These are phyloP conservation scores for Pleomassaria siparia DNA, from an alignment of 2,329 filamentous ascomycete species.

Conservation along the genomic window DNA sequence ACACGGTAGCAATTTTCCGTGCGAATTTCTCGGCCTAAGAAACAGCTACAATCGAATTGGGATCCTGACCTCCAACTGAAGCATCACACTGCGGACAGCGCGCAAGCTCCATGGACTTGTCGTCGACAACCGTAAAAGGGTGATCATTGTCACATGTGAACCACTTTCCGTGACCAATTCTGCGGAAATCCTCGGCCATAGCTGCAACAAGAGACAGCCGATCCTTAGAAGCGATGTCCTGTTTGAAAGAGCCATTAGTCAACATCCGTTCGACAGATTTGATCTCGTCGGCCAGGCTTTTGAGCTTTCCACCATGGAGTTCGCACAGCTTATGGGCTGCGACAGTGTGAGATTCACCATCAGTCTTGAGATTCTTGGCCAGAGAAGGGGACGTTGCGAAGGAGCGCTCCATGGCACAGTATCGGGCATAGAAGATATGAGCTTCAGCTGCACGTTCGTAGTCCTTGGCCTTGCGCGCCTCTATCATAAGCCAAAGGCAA, in stretches of 20 bases:
- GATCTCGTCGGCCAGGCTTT: conserved; percentile 49
- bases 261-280: conserved; percentile 52
- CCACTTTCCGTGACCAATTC: conserved; percentile 55
- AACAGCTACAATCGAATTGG: conserved; percentile 54
- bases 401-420: conserved; percentile 48
- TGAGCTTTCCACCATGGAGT: conserved; percentile 22
- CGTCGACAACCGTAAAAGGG: conserved; percentile 61
- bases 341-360: conserved; percentile 27
- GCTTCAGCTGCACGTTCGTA: conserved; percentile 54
- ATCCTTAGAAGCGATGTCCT: conserved; percentile 43
- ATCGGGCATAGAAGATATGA: conserved; percentile 53
- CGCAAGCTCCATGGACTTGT: conserved; percentile 61
- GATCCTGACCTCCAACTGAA: conserved; percentile 56
- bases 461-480: conserved; percentile 40
- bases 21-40: conserved; percentile 52
- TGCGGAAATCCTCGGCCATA: conserved; percentile 45
- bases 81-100: conserved; percentile 63
- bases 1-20: background rate
- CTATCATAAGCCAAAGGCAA: conserved; percentile 46
- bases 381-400: conserved; percentile 10
- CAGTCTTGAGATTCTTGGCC: conserved; percentile 11
- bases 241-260: conserved; percentile 51
- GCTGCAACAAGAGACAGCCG: conserved; percentile 24
- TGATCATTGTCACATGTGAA: conserved; percentile 59
- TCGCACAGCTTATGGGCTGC: conserved; percentile 27